Base-by-base conservation (phyloP, 129 eudicot genomes). In the Flaveria brownii region DNA sequence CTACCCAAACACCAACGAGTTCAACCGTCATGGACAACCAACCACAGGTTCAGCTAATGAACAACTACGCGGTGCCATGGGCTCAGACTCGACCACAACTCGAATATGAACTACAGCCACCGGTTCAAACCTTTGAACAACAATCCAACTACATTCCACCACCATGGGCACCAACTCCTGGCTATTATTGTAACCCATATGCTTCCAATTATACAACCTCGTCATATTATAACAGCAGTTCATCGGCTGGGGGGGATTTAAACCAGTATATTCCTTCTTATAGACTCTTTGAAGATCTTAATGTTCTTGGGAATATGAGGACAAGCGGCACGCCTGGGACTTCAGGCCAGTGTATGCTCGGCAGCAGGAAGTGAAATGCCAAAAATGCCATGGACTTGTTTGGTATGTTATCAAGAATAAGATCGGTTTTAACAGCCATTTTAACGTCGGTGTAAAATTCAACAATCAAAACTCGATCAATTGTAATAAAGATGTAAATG, bases 121-220 rank as follows among this genome's bases (percentile, higher is more conserved):
- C 73, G 41, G 62, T 70, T 60, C 90, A 85, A 54, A 16, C 77
- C 52, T 61, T 74, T 54, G 86, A 81, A 52, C 78, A 76, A 45
- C 72, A 83, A 15, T 61, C 89, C 28, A 82, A 56, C 74, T 91
- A 91, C 71, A 86, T 89, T 18, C 94, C 96, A 28, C 97, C 99
- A 52, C 99, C 99, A 39, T 95, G 97, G 99, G 99, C 97, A 2
- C 80, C 91, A 23, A 91, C 92, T 47, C 97, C 96, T 0, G 96
- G 96, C 54, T 91, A 91, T 66, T 86, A 71, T 54, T 86, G 79
- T 82, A 85, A 73, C 76, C 89, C 85, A 14, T 87, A 64, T 39
- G 41, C 76, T n/a, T 9, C 81, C 2, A 70, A 73, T 11, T 81
- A 81, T 56, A 72, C 87, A 42, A 22, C 82, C 63, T 7, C 84